Conservation (phyloP, 345 rosid genomes). For the Raphanus sativus region DNA sequence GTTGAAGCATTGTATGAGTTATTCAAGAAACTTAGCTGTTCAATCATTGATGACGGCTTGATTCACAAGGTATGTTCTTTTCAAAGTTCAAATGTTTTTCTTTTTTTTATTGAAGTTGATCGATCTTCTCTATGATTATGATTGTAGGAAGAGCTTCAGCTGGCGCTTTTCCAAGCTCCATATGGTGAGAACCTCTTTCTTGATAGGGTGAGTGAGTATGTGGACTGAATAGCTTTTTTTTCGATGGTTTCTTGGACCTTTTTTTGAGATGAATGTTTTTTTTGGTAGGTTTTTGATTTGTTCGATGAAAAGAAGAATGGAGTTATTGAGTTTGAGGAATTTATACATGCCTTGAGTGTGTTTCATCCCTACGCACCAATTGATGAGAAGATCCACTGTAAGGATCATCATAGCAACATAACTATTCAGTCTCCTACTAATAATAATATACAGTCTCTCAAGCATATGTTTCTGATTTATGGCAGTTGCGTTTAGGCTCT, state of each 20-base stretch:
- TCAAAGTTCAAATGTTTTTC: background rate
- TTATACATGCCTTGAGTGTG: conserved; percentile 65
- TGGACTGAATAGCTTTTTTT: background rate
- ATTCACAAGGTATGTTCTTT: conserved; percentile 21
- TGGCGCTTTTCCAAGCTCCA: conserved; percentile 66
- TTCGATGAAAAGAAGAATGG: conserved; percentile 87
- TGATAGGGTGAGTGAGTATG: conserved; percentile 61
- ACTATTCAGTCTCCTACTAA: background rate
- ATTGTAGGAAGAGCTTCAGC: conserved; percentile 84
- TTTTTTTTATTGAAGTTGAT: background rate
- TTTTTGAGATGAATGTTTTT: background rate
- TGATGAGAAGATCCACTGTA: conserved; percentile 80
- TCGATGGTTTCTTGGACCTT: background rate
- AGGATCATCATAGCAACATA: too few species aligned
- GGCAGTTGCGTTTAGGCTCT: conserved; percentile 84
- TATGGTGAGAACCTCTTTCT: conserved; percentile 74
- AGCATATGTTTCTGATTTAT: background rate
- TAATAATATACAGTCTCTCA: background rate
- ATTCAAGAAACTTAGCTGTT: conserved; percentile 64
- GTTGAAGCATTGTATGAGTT: conserved; percentile 74
- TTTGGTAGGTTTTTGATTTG: conserved; percentile 63
- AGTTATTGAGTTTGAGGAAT: conserved; percentile 84
- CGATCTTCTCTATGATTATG: background rate
- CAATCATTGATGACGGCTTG: conserved; percentile 40
- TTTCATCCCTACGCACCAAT: conserved; percentile 77